phyloP scores from a whole-genome alignment of 1,139 yeast genomes.

The Pichia sp. region DNA sequence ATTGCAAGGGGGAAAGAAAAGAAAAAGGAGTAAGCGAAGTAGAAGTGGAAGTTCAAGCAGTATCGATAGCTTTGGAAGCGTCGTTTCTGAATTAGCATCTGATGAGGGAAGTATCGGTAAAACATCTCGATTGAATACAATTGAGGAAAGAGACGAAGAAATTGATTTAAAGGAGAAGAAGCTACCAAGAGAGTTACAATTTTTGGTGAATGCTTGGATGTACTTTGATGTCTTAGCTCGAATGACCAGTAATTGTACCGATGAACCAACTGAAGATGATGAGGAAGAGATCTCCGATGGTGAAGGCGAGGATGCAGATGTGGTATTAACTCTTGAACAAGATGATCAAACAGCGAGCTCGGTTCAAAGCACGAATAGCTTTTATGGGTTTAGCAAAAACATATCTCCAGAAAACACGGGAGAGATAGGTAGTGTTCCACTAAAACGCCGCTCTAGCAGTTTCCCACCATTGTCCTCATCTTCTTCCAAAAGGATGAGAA shows the following conservation, averaged over 20 bases:
- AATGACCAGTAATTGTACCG: constrained; percentile 48
- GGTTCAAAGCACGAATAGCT: not conserved
- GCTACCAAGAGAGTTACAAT: constrained; percentile 41
- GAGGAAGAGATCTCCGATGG: constrained; percentile 30
- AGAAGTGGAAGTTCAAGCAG: constrained; percentile 4
- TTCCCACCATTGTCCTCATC: not conserved
- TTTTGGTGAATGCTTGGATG: constrained; percentile 56
- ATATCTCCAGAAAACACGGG: not conserved
- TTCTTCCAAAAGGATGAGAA: no score
- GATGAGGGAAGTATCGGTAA: no score
- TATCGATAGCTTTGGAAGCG: not conserved
- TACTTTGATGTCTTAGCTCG: constrained; percentile 62
- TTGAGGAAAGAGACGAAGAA: not conserved
- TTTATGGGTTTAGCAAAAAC: not conserved
- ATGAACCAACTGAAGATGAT: constrained; percentile 20
- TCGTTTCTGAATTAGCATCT: not conserved
- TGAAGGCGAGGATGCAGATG: constrained; percentile 5
- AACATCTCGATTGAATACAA: not conserved
- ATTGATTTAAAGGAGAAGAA: constrained; percentile 3
- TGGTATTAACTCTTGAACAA: not conserved
- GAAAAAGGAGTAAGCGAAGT: constrained; percentile 6
- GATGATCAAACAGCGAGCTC: not conserved
- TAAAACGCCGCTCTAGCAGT: constrained; percentile 4
- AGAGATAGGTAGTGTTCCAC: not conserved
- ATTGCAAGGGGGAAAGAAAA: constrained; percentile 13